Base-by-base conservation (phyloP, 805 yeast genomes). In the Pichia eremophila region DNA sequence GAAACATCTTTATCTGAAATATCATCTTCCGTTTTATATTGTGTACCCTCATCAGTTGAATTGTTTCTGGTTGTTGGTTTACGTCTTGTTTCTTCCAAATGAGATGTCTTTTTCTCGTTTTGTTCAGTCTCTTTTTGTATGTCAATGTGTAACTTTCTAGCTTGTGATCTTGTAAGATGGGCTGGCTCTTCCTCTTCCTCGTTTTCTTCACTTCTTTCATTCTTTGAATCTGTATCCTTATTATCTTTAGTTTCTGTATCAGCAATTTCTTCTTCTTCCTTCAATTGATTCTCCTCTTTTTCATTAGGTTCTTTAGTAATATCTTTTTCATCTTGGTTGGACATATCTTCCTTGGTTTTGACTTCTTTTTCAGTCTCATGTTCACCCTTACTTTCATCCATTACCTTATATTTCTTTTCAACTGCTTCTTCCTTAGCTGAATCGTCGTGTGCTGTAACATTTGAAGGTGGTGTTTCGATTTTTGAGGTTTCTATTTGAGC, bases 141-240 rank as follows among this genome's bases (percentile, higher is more conserved):
- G 28, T 45, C 46, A 11, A 43, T 46, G 15, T 46, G 40, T 10
- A 43, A 35, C 14, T 44, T 41, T 22, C 44, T 42, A 4, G 47
- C 47, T 32, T 46, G 53, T n/a, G 52, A 27, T 34, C 51, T 36
- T 5, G 51, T 47, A 9, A 43, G 28, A 36, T 44, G 50, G 2
- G 41, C 52, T 17, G 52, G 52, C 38, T 44, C 48, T 28, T 42
- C 53, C 8, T 43, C 42, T 29, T 39, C 50, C 6, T 15, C 9
- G 9, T 40, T 32, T 5, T 40, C 41, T 44, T 40, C 41, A 4
- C 11, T n/a, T 35, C 8, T 19, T 17, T 44, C 39, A 15, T 40
- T 19, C 10, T 28, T 15, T 14, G 5, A n/a, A n/a, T 12, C 25
- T 14, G 29, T 36, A 11, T 18, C 35, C 11, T 40, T 44, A 15